phyloP scores from a whole-genome alignment of 2,329 filamentous ascomycete species.

The Simplicillium sp. region DNA sequence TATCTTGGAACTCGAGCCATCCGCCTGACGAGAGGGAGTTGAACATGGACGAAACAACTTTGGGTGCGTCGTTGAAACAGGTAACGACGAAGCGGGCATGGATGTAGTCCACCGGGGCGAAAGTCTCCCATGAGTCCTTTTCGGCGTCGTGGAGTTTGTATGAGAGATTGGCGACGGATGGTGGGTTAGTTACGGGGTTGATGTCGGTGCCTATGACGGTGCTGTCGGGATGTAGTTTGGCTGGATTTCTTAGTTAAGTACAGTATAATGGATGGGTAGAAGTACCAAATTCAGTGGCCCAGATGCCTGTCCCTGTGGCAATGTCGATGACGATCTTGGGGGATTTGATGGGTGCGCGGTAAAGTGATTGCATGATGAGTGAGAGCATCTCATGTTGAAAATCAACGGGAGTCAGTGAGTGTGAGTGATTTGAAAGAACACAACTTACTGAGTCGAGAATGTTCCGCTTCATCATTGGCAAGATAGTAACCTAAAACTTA shows the following conservation, averaged over 20 bases:
- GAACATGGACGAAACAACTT: conserved; percentile 34
- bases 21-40: conserved; percentile 30
- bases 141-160: too few relatives aligned
- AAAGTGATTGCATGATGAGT: conserved; percentile 29
- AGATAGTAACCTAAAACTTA: too few relatives aligned
- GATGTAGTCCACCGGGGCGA: conserved; percentile 40
- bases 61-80: conserved; percentile 38
- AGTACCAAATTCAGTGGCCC: conserved; percentile 40
- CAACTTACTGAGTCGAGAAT: too few relatives aligned
- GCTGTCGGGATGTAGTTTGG: too few relatives aligned
- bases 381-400: conserved; percentile 21
- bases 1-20: conserved; percentile 28
- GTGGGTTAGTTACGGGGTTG: too few relatives aligned
- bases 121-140: conserved; percentile 18
- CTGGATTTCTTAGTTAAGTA: too few relatives aligned
- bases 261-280: conserved; percentile 22
- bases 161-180: too few relatives aligned
- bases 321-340: conserved; percentile 35
- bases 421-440: too few relatives aligned
- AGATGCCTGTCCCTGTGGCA: conserved; percentile 42
- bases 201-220: too few relatives aligned
- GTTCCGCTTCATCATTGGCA: too few relatives aligned
- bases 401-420: conserved; percentile 11
- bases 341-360: conserved; percentile 31
- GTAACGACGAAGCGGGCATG: conserved; percentile 39